Evolutionary conservation across 1,284 basidiomycete species (phyloP), one percentile per base, ranked within the genome.

Genomic region (Ceratobasidium sp.): DNA sequence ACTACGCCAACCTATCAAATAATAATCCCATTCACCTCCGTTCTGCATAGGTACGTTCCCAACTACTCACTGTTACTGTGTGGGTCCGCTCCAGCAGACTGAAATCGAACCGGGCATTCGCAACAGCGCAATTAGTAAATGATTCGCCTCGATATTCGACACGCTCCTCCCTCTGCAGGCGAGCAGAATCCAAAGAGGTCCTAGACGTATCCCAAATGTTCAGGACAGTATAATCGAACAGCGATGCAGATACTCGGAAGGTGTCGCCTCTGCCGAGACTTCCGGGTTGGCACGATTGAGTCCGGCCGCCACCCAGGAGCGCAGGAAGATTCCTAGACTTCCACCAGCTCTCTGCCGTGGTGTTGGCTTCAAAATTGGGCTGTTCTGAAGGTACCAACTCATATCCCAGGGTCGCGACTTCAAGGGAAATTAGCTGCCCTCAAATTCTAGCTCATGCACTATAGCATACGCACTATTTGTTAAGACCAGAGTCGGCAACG

Each of bases 151-250:
- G 4, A 15, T 69, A 69, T 29, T 57, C 66, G 33, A 69, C 53
- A 4, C 66, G 17, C 41, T 57, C 24, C 31, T 69, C 36, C n/a
- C 29, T 41, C 33, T 19, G 33, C 22, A 57, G n/a, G n/a, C n/a
- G n/a, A n/a, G n/a, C n/a, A n/a, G n/a, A n/a, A n/a, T n/a, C n/a
- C 27, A 24, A 6, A 27, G 50, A 19, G n/a, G 17, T 27, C 9
- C 44, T 29, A 15, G 33, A 11, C 15, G 51, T 47, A 29, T 47
- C 45, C 66, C 66, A 69, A 1, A 41, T 57, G 54, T 53, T 69
- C 51, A 69, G 22, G 24, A 57, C 54, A 6, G 19, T 69, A 27
- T 69, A 69, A 9, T 69, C 66, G 41, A 69, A 69, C 36, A 69
- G 29, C 11, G 66, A 69, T n/a, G n/a, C 3, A 22, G n/a, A 19